Base-by-base conservation (phyloP, 768 basidiomycete genomes). In the Naganishia randhawae region DNA sequence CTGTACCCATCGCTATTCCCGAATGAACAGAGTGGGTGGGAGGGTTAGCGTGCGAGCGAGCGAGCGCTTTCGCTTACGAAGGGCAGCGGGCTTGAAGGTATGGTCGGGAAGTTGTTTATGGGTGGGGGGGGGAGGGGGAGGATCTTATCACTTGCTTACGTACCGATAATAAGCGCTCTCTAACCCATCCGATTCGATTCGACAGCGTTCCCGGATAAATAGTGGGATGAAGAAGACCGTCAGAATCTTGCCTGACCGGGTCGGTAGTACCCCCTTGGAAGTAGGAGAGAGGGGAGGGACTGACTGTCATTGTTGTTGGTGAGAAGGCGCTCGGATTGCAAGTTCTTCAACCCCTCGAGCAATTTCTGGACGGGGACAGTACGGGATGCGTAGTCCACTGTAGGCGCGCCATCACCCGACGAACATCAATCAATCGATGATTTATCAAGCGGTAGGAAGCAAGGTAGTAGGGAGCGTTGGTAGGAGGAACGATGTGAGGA, bases 1-100 rank as follows among this genome's bases (percentile, higher is more conserved):
- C 76, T 37, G 6, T 73, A 45, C 22, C 48, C 70, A 27, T 71
- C 70, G 16, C 61, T 63, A n/a, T 39, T n/a, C n/a, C n/a, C n/a
- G n/a, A n/a, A n/a, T n/a, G n/a, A n/a, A n/a, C n/a, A n/a, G n/a
- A n/a, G n/a, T n/a, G n/a, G n/a, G n/a, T n/a, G n/a, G n/a, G n/a
- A n/a, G n/a, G n/a, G n/a, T n/a, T n/a, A 62, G 19, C 16, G 19
- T 25, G 37, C 19, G 19, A 14, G n/a, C 2, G 17, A 57, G 4
- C 32, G 37, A 51, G 35, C 25, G 1, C 31, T 17, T 16, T 29
- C n/a, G 63, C 8, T n/a, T 35, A 31, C 51, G 27, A 31, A 33
- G 22, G 29, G 41, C 13, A 6, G n/a, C 13, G 22, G 39, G 22
- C 11, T 41, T 17, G 13, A 31, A 5, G 8, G 22, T 27, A n/a